These are phyloP conservation scores for Verticillium nubilum DNA, from an alignment of 2,329 filamentous ascomycete genomes.

Conservation along the genomic window DNA sequence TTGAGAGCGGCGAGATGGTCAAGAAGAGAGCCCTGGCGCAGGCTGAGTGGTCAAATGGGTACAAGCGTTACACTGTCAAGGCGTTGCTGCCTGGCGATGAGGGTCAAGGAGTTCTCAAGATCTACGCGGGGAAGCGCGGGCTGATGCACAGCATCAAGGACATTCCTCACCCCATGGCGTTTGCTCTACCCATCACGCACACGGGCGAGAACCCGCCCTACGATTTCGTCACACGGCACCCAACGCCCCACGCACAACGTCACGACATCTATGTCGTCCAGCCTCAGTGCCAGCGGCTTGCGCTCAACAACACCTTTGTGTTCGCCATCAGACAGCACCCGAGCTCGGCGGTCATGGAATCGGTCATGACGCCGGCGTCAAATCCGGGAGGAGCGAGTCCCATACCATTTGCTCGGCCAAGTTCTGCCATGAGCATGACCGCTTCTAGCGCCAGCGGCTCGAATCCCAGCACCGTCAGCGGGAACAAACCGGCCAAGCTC, in stretches of 20 bases:
- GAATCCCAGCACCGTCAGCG: constrained; percentile 48
- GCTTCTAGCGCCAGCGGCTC: constrained; percentile 52
- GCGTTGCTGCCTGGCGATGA: constrained; percentile 88
- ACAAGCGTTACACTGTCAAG: constrained; percentile 91
- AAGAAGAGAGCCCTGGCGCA: constrained; percentile 85
- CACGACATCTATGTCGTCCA: constrained; percentile 97
- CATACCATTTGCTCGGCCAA: constrained; percentile 55
- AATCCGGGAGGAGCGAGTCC: constrained; percentile 48
- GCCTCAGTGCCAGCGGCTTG: constrained; percentile 83
- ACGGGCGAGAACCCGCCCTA: constrained; percentile 90
- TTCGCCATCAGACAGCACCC: constrained; percentile 94
- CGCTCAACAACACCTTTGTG: constrained; percentile 95
- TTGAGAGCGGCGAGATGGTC: constrained; percentile 83
- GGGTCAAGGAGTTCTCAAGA: constrained; percentile 77
- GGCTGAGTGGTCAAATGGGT: constrained; percentile 81
- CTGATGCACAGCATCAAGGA: constrained; percentile 97
- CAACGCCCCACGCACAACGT: constrained; percentile 93
- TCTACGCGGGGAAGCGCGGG: constrained; percentile 91
- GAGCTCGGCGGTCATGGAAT: constrained; percentile 39
- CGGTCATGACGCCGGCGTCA: constrained; percentile 37
- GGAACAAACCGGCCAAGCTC: constrained; percentile 76
- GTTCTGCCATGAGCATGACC: constrained; percentile 61
- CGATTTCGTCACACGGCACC: constrained; percentile 87
- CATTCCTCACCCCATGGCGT: constrained; percentile 86
- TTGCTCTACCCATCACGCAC: constrained; percentile 86